These are phyloP conservation scores for Caulochytrium protostelioides DNA, from an alignment of 371 early-diverging fungal genomes.

Conservation along the genomic window DNA sequence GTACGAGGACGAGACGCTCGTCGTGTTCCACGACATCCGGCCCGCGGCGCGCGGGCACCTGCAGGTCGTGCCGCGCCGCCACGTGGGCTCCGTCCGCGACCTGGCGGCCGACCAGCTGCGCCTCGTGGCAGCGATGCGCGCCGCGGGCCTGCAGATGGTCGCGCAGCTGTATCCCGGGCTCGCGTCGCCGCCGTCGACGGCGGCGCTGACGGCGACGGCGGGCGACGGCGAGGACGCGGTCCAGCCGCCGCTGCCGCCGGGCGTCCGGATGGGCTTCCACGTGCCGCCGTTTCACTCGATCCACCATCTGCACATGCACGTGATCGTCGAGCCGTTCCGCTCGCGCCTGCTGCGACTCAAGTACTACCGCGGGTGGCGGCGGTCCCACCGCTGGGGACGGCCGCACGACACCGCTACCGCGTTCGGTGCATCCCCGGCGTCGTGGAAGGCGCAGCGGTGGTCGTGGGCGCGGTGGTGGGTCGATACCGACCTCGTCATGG, in stretches of 20 bases:
- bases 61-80: conserved; percentile 27
- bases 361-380: conserved; percentile 4
- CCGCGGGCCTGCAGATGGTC: too few species aligned
- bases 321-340: conserved; percentile 26
- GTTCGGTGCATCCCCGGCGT: not conserved
- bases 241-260: not conserved
- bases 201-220: conserved; percentile 14
- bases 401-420: too few species aligned
- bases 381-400: too few species aligned
- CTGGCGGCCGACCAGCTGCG: not conserved
- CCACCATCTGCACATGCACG: conserved; percentile 37
- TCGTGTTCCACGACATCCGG: conserved; percentile 36
- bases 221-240: conserved; percentile 19
- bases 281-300: conserved; percentile 41
- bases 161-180: too few species aligned
- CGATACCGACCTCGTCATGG: conserved; percentile 4
- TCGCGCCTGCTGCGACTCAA: conserved; percentile 8
- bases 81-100: conserved; percentile 16
- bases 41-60: conserved; percentile 30
- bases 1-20: conserved; percentile 26
- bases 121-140: too few species aligned
- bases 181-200: conserved; percentile 11
- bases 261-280: conserved; percentile 37
- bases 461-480: conserved; percentile 11
- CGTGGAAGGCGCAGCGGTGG: not conserved